phyloP scores from a whole-genome alignment of 306 rosid genomes.

The Cyclanthera cordifolia region DNA sequence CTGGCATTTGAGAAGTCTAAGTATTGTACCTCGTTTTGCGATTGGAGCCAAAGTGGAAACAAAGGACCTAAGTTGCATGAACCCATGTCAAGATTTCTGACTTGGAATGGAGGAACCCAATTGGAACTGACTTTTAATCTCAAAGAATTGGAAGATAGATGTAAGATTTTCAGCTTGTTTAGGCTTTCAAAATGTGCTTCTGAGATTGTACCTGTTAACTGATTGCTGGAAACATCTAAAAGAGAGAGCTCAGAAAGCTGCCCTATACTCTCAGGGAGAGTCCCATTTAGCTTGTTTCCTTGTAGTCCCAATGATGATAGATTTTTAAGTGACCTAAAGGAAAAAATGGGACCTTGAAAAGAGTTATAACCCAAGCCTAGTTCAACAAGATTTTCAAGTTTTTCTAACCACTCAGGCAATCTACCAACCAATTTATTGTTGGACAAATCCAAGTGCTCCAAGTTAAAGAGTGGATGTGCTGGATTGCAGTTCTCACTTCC shows the following conservation, averaged over 20 bases:
- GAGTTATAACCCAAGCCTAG: constrained; percentile 16
- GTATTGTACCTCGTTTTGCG: neutral
- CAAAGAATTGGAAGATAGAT: constrained; percentile 28
- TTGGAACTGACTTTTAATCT: constrained; percentile 18
- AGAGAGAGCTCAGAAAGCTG: constrained; percentile 19
- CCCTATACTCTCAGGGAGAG: constrained; percentile 32
- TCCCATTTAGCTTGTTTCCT: constrained; percentile 29
- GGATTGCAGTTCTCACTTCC: constrained; percentile 14
- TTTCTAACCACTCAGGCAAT: constrained; percentile 32
- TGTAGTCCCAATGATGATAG: constrained; percentile 8
- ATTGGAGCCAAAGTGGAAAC: constrained; percentile 37
- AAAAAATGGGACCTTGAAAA: constrained; percentile 27
- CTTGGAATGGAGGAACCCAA: constrained; percentile 36
- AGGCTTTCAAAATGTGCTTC: constrained; percentile 27
- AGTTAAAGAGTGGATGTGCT: constrained; percentile 16
- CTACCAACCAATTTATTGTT: constrained; percentile 22
- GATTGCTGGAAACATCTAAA: constrained; percentile 33
- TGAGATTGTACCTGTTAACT: constrained; percentile 23
- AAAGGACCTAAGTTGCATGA: constrained; percentile 32
- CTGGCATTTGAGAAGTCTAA: constrained; percentile 35
- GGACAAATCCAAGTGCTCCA: neutral
- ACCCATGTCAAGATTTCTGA: constrained; percentile 3
- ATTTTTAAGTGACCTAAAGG: constrained; percentile 21
- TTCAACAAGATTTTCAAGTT: constrained; percentile 17
- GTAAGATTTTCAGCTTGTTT: neutral